These are phyloP conservation scores for Penicillium malachiteum DNA, from an alignment of 495 filamentous ascomycete genomes.

Conservation along the genomic window DNA sequence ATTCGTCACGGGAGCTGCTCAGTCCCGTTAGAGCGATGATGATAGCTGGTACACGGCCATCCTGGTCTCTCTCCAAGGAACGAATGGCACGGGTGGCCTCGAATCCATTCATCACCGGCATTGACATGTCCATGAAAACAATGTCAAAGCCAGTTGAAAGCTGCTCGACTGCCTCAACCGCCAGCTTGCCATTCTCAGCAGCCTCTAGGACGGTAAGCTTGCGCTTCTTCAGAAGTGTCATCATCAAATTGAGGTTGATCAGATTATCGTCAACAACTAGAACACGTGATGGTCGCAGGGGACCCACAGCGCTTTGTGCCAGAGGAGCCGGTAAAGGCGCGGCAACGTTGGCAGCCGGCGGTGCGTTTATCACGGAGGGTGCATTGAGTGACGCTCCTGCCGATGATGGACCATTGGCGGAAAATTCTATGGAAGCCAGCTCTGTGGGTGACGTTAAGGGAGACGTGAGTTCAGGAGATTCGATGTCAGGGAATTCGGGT, in stretches of 20 bases:
- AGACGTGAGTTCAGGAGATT: not conserved
- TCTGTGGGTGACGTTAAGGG: not conserved
- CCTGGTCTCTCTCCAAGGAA: constrained; percentile 53
- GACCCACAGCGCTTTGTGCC: not conserved
- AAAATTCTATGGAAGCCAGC: not conserved
- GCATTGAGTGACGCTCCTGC: not conserved
- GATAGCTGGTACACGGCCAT: constrained; percentile 39
- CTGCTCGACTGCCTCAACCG: constrained; percentile 49
- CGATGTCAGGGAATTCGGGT: constrained; percentile 2
- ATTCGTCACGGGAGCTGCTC: constrained; percentile 59
- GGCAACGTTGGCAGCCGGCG: constrained; percentile 10
- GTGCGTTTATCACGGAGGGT: constrained; percentile 9
- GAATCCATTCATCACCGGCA: constrained; percentile 78
- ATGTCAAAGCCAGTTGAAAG: constrained; percentile 48
- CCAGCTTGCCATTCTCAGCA: constrained; percentile 53
- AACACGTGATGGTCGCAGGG: constrained; percentile 32
- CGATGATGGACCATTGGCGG: not conserved
- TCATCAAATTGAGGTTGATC: constrained; percentile 70
- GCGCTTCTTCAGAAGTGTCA: constrained; percentile 58
- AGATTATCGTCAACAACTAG: constrained; percentile 74
- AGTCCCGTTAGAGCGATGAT: constrained; percentile 74
- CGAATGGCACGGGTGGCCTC: constrained; percentile 69
- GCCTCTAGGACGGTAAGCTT: constrained; percentile 38
- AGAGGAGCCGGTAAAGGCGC: constrained; percentile 13
- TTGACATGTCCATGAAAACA: constrained; percentile 69